These are phyloP conservation scores for Coemansia sp. DNA, from an alignment of 192 early-diverging fungal genomes.

Conservation along the genomic window DNA sequence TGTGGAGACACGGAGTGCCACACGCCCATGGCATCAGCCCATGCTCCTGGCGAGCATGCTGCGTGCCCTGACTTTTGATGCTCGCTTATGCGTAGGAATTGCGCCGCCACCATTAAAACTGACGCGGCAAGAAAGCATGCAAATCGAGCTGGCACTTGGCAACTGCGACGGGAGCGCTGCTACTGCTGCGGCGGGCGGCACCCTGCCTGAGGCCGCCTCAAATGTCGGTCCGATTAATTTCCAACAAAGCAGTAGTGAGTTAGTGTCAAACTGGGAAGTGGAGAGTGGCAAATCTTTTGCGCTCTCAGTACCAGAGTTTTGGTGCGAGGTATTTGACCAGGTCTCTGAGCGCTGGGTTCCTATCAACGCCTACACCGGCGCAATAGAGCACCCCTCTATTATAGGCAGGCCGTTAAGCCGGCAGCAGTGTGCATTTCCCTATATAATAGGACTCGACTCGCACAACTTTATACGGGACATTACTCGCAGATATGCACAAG, in stretches of 20 bases:
- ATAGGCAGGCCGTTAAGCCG: background rate
- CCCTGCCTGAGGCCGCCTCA: background rate
- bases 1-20: conserved; percentile 12
- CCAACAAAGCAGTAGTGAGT: background rate
- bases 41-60: conserved; percentile 41
- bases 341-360: conserved; percentile 59
- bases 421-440: conserved; percentile 9
- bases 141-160: conserved; percentile 13
- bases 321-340: conserved; percentile 64
- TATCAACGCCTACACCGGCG: conserved; percentile 26
- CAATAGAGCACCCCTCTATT: conserved; percentile 20
- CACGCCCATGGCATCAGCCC: conserved; percentile 38
- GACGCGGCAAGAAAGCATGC: conserved; percentile 33
- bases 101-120: conserved; percentile 29
- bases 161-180: background rate
- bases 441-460: conserved; percentile 26
- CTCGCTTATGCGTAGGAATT: conserved; percentile 37
- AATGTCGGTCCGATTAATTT: no score
- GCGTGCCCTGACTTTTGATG: conserved; percentile 32
- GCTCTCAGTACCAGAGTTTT: conserved; percentile 53
- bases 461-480: conserved; percentile 24
- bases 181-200: background rate
- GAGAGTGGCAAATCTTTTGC: background rate
- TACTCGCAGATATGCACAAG: conserved; percentile 40
- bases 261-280: background rate